Conservation (phyloP, 1,284 basidiomycete species). For the Rhodotorula sp. region DNA sequence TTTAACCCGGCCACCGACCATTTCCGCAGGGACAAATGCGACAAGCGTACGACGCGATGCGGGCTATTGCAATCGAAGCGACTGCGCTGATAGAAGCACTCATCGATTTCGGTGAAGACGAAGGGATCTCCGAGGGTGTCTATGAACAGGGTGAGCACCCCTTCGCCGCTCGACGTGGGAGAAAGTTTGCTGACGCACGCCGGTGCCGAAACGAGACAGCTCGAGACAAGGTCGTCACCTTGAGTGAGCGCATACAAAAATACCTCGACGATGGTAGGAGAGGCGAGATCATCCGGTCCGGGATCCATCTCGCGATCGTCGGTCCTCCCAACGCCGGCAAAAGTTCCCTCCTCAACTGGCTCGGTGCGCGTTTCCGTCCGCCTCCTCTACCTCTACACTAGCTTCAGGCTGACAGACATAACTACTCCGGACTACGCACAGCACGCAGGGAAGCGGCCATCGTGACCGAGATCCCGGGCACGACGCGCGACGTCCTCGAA, state of each 20-base stretch:
- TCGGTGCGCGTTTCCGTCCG: constrained; percentile 56
- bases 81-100: constrained; percentile 77
- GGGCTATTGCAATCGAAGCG: constrained; percentile 64
- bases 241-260: constrained; percentile 57
- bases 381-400: neutral
- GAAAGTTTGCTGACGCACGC: neutral
- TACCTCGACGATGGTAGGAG: constrained; percentile 67
- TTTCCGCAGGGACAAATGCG: constrained; percentile 59
- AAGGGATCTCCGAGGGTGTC: constrained; percentile 75
- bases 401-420: neutral
- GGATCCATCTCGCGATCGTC: constrained; percentile 77
- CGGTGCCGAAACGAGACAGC: constrained; percentile 7
- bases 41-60: constrained; percentile 62
- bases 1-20: neutral
- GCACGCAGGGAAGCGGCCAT: constrained; percentile 83
- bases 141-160: constrained; percentile 59
- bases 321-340: constrained; percentile 89
- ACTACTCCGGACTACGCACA: constrained; percentile 44
- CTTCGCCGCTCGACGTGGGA: neutral
- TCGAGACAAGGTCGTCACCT: constrained; percentile 31
- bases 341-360: constrained; percentile 74
- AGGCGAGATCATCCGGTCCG: constrained; percentile 78
- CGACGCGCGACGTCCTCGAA: constrained; percentile 80
- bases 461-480: constrained; percentile 78
- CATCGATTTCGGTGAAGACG: constrained; percentile 86